Base-by-base conservation (phyloP, 2,329 filamentous ascomycete species). In the Huntiella bhutanensis region DNA sequence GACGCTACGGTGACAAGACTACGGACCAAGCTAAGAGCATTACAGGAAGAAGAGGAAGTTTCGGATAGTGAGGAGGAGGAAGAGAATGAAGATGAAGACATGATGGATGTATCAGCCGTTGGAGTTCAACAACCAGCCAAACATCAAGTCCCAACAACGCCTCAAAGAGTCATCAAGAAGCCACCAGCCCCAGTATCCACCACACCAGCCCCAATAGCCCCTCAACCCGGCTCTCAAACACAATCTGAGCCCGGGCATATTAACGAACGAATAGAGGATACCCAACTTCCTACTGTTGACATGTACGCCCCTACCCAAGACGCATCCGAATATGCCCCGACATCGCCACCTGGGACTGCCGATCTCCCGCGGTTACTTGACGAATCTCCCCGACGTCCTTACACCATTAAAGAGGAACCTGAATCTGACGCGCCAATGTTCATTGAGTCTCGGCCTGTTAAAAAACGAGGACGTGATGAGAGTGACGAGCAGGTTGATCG, bases 351-450 rank as follows among this genome's bases (percentile, higher is more conserved):
- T 16, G 15, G 12, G 8, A 43, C 40, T 5, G 40, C 43, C 13
- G 34, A 46, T 15, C 36, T 49, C 15, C 43, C 43, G 4, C 12
- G 8, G 12, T 12, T 40, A 12, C 40, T 19, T 17, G 13, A 16
- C 12, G 15, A 44, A 17, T 15, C 32, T 17, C 42, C 33, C 5
- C 22, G 37, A 28, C 22, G 22, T 22, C 22, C 35, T 22, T 12
- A n/a, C 8, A 33, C 28, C 5, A 53, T 73, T 17, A 74, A 75
- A 52, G 47, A 58, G n/a, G 71, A 75, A 51, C 66, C 67, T 2
- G 16, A 19, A 4, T 49, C 47, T 7, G 47, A 49, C 10, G 47
- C 34, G 16, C 36, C 45, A 15, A 33, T 42, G 3, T 36, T 49
- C 16, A 32, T 46, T 12, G 43, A 46, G 4, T 43, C 46, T 33